phyloP scores from a whole-genome alignment of 2,329 filamentous ascomycete species.

The Cladorrhinum sp. region DNA sequence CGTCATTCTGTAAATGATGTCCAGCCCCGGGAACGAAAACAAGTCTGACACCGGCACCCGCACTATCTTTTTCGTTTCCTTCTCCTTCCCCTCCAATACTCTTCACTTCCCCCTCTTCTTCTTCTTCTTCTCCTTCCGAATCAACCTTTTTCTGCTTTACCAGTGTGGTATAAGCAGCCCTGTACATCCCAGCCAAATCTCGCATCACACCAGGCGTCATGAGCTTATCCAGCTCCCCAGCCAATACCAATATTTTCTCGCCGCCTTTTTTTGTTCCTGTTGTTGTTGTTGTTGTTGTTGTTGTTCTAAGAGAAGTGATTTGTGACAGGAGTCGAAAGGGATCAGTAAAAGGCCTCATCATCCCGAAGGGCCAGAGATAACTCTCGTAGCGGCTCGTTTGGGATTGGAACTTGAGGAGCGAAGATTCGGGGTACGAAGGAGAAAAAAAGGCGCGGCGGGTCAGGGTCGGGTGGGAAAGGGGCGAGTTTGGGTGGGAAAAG shows the following conservation, averaged over 20 bases:
- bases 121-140: slow-evolving; percentile 14
- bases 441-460: slow-evolving; percentile 52
- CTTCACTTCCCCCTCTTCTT: background rate
- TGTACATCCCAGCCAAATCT: slow-evolving; percentile 39
- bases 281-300: slow-evolving; percentile 29
- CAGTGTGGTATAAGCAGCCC: slow-evolving; percentile 32
- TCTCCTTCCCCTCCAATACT: slow-evolving; percentile 24
- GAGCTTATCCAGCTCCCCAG: slow-evolving; percentile 40
- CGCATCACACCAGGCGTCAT: slow-evolving; percentile 38
- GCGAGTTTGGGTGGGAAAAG: slow-evolving; percentile 48
- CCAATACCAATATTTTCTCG: slow-evolving; percentile 41
- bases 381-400: slow-evolving; percentile 49
- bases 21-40: slow-evolving; percentile 43
- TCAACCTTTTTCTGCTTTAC: slow-evolving; percentile 33
- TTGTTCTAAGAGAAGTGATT: slow-evolving; percentile 32
- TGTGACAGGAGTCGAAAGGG: slow-evolving; percentile 39
- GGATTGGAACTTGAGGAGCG: slow-evolving; percentile 42
- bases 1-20: slow-evolving; percentile 54
- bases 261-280: too few relatives aligned
- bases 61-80: slow-evolving; percentile 23
- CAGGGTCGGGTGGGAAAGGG: slow-evolving; percentile 48
- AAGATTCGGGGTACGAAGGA: slow-evolving; percentile 36
- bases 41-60: slow-evolving; percentile 39
- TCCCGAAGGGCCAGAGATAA: slow-evolving; percentile 50
- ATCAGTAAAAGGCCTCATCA: slow-evolving; percentile 44